Evolutionary conservation across 345 rosid genomes (phyloP).

Genomic region (Euclidium syriacum): DNA sequence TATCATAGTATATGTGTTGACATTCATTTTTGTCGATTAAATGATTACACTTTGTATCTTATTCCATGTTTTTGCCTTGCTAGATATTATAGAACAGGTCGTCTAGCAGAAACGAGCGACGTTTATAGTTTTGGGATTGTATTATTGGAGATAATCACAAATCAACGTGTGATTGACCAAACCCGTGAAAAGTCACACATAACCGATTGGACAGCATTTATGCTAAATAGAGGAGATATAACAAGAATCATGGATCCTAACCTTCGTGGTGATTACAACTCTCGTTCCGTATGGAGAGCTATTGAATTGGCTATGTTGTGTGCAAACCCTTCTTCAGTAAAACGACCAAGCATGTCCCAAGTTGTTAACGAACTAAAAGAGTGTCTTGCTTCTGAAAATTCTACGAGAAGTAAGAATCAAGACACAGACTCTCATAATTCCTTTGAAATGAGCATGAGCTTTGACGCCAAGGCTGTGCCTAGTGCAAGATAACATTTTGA

Average conservation of each 20-base stretch:
- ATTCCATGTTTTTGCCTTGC: background rate
- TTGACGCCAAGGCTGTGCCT: background rate
- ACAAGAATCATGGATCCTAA: conserved; percentile 31
- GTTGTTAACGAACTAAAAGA: too few relatives aligned
- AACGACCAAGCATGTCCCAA: conserved; percentile 35
- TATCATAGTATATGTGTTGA: too few relatives aligned
- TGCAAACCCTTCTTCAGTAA: background rate
- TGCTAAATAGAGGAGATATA: conserved; percentile 28
- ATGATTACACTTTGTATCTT: too few relatives aligned
- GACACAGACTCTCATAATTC: background rate
- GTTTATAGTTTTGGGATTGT: too few relatives aligned
- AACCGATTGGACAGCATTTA: conserved; percentile 21
- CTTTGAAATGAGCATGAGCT: background rate
- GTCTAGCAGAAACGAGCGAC: conserved; percentile 28
- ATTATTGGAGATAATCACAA: too few relatives aligned
- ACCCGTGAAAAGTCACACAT: too few relatives aligned
- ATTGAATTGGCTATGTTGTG: conserved; percentile 36
- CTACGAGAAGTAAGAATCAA: background rate
- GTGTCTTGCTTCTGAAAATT: background rate
- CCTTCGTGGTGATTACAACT: conserved; percentile 18
- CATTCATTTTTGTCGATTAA: too few relatives aligned
- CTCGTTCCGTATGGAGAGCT: conserved; percentile 29
- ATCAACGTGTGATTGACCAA: too few relatives aligned
- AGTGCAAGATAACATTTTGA: background rate
- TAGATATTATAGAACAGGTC: conserved; percentile 8